These are phyloP conservation scores for Trifolium repens DNA, from an alignment of 306 rosid genomes.

Conservation along the genomic window DNA sequence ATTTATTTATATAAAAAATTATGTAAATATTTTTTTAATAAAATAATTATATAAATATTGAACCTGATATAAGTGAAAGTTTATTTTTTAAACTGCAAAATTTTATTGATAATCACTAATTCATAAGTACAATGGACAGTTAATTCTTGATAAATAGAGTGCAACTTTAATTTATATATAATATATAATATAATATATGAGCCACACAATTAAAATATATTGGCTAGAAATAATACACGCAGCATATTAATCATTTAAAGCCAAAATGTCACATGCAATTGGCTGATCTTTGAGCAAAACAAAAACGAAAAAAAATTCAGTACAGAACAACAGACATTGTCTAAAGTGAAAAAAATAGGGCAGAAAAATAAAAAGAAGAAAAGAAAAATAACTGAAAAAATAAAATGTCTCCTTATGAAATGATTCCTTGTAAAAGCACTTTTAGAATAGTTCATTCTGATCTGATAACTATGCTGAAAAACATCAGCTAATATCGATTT, in stretches of 20 bases:
- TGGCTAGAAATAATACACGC: slow-evolving; percentile 53
- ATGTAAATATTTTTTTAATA: neutral
- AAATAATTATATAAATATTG: neutral
- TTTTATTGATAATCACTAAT: too few relatives aligned
- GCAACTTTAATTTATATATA: slow-evolving; percentile 17
- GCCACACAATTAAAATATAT: slow-evolving; percentile 49
- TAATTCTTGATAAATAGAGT: neutral
- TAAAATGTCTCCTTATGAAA: slow-evolving; percentile 25
- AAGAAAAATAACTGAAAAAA: slow-evolving; percentile 33
- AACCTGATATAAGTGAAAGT: neutral
- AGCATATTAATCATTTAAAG: slow-evolving; percentile 31
- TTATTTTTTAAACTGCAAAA: too few relatives aligned
- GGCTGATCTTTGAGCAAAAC: slow-evolving; percentile 30
- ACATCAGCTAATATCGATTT: slow-evolving; percentile 33
- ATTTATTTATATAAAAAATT: neutral
- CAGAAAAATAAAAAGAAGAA: slow-evolving; percentile 41
- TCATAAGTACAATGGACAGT: too few relatives aligned
- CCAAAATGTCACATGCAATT: slow-evolving; percentile 48
- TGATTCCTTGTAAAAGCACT: slow-evolving; percentile 44
- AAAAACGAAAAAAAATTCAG: slow-evolving; percentile 39
- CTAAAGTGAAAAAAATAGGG: slow-evolving; percentile 48
- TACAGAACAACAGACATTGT: slow-evolving; percentile 29
- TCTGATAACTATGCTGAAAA: slow-evolving; percentile 22
- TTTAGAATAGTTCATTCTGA: slow-evolving; percentile 18
- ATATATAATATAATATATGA: slow-evolving; percentile 32